A percentile compares a stretch with the other conserved stretches of the same genome.
Evolutionary conservation across 805 yeast species (phyloP).

Genomic region (Yueomyces sinensis): DNA sequence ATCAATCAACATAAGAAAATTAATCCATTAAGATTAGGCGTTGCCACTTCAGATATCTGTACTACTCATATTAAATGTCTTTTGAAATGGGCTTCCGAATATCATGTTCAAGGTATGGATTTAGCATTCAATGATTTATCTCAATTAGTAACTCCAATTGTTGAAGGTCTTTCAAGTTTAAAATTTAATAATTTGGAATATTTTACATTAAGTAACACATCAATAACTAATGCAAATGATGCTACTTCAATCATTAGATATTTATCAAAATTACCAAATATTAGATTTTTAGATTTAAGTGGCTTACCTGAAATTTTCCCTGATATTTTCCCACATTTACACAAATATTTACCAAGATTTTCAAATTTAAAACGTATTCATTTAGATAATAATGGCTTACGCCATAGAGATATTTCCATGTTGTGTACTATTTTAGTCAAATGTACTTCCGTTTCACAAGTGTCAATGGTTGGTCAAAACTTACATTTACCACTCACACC

Average conservation of each 20-base stretch:
- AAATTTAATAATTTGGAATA: conserved; percentile 25
- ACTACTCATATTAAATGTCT: conserved; percentile 44
- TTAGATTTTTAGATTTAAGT: conserved; percentile 67
- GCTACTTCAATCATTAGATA: conserved; percentile 35
- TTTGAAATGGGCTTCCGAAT: conserved; percentile 41
- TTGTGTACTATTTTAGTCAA: conserved; percentile 59
- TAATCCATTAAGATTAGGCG: conserved; percentile 39
- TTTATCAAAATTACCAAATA: conserved; percentile 39
- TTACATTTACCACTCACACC: conserved; percentile 1
- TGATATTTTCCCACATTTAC: conserved; percentile 39
- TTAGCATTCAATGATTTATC: conserved; percentile 67
- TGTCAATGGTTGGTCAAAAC: conserved; percentile 55
- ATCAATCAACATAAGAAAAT: conserved; percentile 1
- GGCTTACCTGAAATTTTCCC: conserved; percentile 59
- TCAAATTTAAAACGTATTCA: conserved; percentile 52
- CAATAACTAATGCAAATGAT: conserved; percentile 39
- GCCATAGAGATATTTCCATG: conserved; percentile 40
- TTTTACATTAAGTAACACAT: conserved; percentile 54
- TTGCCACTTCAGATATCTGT: conserved; percentile 60
- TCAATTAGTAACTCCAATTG: conserved; percentile 17
- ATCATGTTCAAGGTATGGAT: conserved; percentile 50
- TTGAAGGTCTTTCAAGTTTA: conserved; percentile 11
- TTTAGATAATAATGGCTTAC: conserved; percentile 53
- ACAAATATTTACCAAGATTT: conserved; percentile 56
- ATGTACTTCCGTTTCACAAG: conserved; percentile 50